Conservation (phyloP, 2,329 filamentous ascomycete genomes). For the Apiospora koreana region DNA sequence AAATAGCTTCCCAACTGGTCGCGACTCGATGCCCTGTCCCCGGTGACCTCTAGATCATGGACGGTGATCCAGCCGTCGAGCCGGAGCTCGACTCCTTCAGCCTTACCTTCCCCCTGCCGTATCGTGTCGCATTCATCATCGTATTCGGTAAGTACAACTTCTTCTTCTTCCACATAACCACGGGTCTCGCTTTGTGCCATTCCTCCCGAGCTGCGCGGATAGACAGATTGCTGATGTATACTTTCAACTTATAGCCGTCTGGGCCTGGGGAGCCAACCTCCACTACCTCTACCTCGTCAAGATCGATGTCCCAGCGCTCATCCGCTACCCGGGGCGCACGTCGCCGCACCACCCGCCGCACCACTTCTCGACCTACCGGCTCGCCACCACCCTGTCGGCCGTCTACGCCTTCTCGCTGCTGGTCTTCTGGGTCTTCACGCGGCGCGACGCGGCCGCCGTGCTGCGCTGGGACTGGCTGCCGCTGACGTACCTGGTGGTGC, state of each 20-base stretch:
- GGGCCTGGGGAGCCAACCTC: slow-evolving; percentile 93
- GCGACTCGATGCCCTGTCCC: slow-evolving; percentile 20
- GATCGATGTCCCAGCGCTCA: slow-evolving; percentile 85
- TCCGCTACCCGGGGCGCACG: slow-evolving; percentile 79
- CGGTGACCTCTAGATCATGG: slow-evolving; percentile 50
- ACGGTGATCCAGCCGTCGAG: slow-evolving; percentile 73
- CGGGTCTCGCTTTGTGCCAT: slow-evolving; percentile 7
- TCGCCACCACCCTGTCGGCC: slow-evolving; percentile 74
- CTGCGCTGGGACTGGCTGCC: slow-evolving; percentile 83
- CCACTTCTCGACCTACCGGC: slow-evolving; percentile 81
- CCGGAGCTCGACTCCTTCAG: slow-evolving; percentile 80
- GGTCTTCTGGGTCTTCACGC: slow-evolving; percentile 82
- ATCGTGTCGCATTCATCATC: slow-evolving; percentile 82
- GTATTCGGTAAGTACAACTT: slow-evolving; percentile 69
- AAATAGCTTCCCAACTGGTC: neutral
- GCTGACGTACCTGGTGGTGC: slow-evolving; percentile 75
- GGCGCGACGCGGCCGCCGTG: slow-evolving; percentile 68
- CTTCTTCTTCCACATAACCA: neutral
- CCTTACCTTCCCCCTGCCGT: slow-evolving; percentile 83
- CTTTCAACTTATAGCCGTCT: slow-evolving; percentile 68
- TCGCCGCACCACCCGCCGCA: slow-evolving; percentile 72
- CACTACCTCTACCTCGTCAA: slow-evolving; percentile 78
- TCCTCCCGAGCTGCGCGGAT: neutral
- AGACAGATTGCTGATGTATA: slow-evolving; percentile 9
- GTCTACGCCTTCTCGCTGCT: slow-evolving; percentile 72